Evolutionary conservation across 257 asterid species (phyloP).

Genomic region (Nicotiana tomentosiformis): DNA sequence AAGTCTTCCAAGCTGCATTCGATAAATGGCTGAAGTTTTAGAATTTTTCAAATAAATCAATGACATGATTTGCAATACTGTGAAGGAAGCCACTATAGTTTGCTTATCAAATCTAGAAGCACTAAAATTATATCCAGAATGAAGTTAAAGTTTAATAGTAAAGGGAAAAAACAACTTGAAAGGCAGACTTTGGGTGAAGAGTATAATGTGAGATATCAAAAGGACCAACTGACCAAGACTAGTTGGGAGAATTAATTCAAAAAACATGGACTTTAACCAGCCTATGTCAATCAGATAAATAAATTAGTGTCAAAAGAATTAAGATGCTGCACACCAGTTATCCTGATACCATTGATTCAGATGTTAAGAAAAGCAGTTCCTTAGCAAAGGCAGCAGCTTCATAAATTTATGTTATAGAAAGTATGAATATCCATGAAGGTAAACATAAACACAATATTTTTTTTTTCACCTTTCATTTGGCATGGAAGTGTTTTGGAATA

Average conservation of each 20-base stretch:
- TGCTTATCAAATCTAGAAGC: background rate
- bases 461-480: background rate
- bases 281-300: background rate
- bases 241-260: background rate
- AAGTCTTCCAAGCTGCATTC: slow-evolving; percentile 72
- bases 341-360: background rate
- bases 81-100: background rate
- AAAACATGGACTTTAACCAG: background rate
- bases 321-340: background rate
- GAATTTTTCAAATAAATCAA: background rate
- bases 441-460: background rate
- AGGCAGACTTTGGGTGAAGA: background rate
- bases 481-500: background rate
- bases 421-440: background rate
- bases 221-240: background rate
- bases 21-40: slow-evolving; percentile 1
- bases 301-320: background rate
- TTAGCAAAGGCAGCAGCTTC: background rate
- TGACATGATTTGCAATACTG: background rate
- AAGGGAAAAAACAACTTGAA: background rate
- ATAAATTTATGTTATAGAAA: background rate
- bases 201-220: background rate
- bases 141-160: background rate
- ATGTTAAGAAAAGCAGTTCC: background rate
- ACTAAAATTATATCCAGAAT: background rate